Evolutionary conservation across 2,329 filamentous ascomycete genomes (phyloP).

Genomic region (Claviceps cyperi): DNA sequence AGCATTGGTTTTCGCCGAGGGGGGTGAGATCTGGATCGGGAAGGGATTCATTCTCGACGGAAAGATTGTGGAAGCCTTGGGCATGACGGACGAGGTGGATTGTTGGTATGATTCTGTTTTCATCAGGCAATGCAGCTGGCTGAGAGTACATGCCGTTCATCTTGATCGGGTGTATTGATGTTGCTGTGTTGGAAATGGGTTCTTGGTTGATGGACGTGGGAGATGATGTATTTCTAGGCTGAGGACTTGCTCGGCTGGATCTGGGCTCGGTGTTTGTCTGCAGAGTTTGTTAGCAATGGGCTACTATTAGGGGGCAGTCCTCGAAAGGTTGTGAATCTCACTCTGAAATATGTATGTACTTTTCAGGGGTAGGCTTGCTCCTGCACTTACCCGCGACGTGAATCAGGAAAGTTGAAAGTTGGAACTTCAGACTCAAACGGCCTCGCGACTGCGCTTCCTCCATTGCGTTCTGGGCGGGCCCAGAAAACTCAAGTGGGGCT

Average conservation of each 20-base stretch:
- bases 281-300: too few relatives aligned
- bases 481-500: background rate
- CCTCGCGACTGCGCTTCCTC: background rate
- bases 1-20: conserved; percentile 64
- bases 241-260: too few relatives aligned
- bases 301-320: too few relatives aligned
- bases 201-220: too few relatives aligned
- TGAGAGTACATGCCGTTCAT: too few relatives aligned
- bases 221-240: too few relatives aligned
- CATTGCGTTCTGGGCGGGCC: background rate
- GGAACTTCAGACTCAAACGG: background rate
- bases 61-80: conserved; percentile 71
- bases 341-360: too few relatives aligned
- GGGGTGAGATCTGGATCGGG: conserved; percentile 68
- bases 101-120: conserved; percentile 30
- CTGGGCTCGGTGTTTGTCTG: too few relatives aligned
- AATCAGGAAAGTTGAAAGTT: background rate
- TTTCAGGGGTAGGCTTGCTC: background rate
- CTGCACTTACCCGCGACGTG: background rate
- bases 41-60: conserved; percentile 51
- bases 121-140: too few relatives aligned
- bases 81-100: conserved; percentile 61
- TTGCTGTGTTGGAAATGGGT: too few relatives aligned
- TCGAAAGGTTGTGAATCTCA: too few relatives aligned
- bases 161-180: too few relatives aligned